Percentiles rank a stretch among this genome's conserved stretches.
These are phyloP conservation scores for Leccinum subgranulosum DNA, from an alignment of 768 basidiomycete genomes.

Conservation along the genomic window DNA sequence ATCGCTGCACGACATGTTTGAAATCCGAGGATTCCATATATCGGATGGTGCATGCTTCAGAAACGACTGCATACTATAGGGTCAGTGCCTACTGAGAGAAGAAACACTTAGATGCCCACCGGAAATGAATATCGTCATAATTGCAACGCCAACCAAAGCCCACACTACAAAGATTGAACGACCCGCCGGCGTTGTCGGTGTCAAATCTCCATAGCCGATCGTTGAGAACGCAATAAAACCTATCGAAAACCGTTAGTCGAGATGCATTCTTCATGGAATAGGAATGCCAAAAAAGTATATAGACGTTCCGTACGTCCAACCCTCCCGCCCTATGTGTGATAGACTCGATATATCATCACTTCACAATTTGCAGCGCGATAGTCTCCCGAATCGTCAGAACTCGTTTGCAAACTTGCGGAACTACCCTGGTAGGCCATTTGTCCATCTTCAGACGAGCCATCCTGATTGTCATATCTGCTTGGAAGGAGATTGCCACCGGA, in stretches of 20 bases:
- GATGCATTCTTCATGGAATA: background rate
- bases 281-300: slow-evolving; percentile 66
- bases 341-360: background rate
- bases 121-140: slow-evolving; percentile 73
- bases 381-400: slow-evolving; percentile 6
- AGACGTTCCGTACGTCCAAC: slow-evolving; percentile 60
- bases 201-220: slow-evolving; percentile 68
- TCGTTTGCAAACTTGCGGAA: slow-evolving; percentile 4
- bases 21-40: slow-evolving; percentile 57
- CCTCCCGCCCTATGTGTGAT: slow-evolving; percentile 55
- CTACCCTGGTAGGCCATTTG: background rate
- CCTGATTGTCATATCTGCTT: background rate
- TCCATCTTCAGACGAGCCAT: background rate
- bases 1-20: slow-evolving; percentile 43
- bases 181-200: slow-evolving; percentile 64
- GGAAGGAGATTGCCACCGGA: slow-evolving; percentile 13
- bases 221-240: slow-evolving; percentile 74
- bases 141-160: slow-evolving; percentile 73
- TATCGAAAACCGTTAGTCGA: slow-evolving; percentile 20
- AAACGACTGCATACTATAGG: slow-evolving; percentile 44
- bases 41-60: slow-evolving; percentile 61
- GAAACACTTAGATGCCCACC: slow-evolving; percentile 38
- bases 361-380: slow-evolving; percentile 6
- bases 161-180: slow-evolving; percentile 75
- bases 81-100: background rate